Evolutionary conservation across 164 flowering plant genomes (phyloP).

Genomic region (Liquidambar formosana): DNA sequence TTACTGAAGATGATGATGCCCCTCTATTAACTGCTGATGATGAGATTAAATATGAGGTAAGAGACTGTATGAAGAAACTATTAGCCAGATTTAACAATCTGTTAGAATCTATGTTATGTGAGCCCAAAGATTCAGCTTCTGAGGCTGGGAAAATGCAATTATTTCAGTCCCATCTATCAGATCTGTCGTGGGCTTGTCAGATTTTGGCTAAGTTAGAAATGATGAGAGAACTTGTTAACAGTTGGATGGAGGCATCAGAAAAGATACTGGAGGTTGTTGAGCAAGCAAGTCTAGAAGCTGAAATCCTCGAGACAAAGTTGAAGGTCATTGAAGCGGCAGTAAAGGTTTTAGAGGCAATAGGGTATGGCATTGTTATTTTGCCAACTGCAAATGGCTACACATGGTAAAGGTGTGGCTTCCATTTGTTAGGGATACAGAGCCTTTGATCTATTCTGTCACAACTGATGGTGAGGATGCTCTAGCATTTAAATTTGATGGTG

Average conservation of each 20-base stretch:
- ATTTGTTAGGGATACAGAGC: conserved; percentile 61
- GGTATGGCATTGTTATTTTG: conserved; percentile 66
- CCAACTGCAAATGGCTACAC: conserved; percentile 63
- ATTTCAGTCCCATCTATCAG: conserved; percentile 51
- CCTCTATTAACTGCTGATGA: conserved; percentile 62
- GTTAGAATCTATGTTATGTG: conserved; percentile 36
- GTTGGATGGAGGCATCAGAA: conserved; percentile 72
- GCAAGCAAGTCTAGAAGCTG: conserved; percentile 22
- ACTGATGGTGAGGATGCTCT: conserved; percentile 35
- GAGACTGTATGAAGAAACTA: conserved; percentile 42
- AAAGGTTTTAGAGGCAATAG: conserved; percentile 81
- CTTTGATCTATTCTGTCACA: conserved; percentile 44
- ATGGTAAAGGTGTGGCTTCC: conserved; percentile 86
- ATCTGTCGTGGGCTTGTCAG: conserved; percentile 80
- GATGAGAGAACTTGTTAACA: conserved; percentile 63
- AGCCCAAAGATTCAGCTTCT: conserved; percentile 21
- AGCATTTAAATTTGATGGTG: conserved; percentile 50
- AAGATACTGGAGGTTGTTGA: conserved; percentile 43
- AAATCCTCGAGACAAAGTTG: conserved; percentile 37
- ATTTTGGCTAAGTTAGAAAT: conserved; percentile 61
- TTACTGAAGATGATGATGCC: conserved; percentile 92
- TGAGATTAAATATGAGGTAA: conserved; percentile 60
- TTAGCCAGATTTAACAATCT: conserved; percentile 44
- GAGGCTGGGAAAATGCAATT: conserved; percentile 23
- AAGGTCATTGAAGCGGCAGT: conserved; percentile 71